Base-by-base conservation (phyloP, 129 eudicot species). In the Logfia minima region DNA sequence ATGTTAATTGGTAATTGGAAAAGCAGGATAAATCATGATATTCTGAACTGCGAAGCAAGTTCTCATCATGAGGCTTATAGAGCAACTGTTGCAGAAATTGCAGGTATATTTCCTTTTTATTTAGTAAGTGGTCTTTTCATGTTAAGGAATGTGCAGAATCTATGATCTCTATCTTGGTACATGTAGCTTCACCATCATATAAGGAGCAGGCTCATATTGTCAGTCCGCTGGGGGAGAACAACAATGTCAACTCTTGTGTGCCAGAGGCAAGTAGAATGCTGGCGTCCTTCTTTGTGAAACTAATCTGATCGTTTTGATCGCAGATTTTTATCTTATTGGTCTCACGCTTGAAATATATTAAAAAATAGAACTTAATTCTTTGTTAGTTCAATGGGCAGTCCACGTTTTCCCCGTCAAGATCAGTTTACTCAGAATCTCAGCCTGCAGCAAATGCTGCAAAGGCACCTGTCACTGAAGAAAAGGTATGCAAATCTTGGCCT, bases 211-310 rank as follows among this genome's bases (percentile, higher is more conserved):
- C 60, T 70, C 18, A 37, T 55, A 51, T 62, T 52, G 56, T 65
- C 71, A 73, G 69, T 51, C 55, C 76, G 35, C 29, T 37, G 66
- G 74, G 34, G 68, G 77, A 75, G 75, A 79, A 76, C 61, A 80
- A 68, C 16, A 70, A 65, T 45, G 48, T 39, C 56, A 79, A 81
- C 70, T 83, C 85, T 58, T 73, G 80, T 72, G 71, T 76, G 28
- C 77, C 77, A 43, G 86, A 86, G 85, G 92, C 81, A 75, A 78
- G 93, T 84, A 43, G 66, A 79, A 48, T 41, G 73, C 16, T 52
- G 41, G 2, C 68, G 39, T 39, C 71, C 68, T n/a, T 29, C 32
- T 66, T 8, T 34, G 0, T 56, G 16, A 53, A 74, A 79, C 23
- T 37, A 23, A 13, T 39, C 35, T 64, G 28, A 60, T 61, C 28